Conservation (phyloP, 805 yeast species). For the Priceomyces carsonii region DNA sequence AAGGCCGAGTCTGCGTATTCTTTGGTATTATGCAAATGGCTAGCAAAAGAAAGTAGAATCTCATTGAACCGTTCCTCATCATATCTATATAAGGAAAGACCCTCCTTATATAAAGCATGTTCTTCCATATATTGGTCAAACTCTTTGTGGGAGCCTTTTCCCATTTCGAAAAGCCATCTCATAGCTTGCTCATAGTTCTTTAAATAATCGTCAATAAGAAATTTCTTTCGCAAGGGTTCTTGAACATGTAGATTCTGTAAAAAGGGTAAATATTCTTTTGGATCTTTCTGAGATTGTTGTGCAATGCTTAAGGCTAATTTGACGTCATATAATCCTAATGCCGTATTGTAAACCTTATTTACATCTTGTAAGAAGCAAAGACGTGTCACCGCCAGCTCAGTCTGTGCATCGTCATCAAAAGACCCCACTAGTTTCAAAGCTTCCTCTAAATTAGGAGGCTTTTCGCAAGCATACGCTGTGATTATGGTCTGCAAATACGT, state of each 20-base stretch:
- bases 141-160: conserved; percentile 45
- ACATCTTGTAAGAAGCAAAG: conserved; percentile 90
- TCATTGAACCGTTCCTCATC: conserved; percentile 53
- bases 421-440: conserved; percentile 68
- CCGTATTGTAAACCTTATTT: conserved; percentile 72
- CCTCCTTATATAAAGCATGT: conserved; percentile 70
- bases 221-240: conserved; percentile 63
- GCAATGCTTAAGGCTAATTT: conserved; percentile 81
- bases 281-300: conserved; percentile 96
- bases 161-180: conserved; percentile 56
- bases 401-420: conserved; percentile 45
- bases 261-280: conserved; percentile 94
- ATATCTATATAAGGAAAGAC: conserved; percentile 62
- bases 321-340: conserved; percentile 81
- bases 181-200: conserved; percentile 70
- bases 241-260: conserved; percentile 75
- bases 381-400: conserved; percentile 69
- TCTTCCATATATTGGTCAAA: conserved; percentile 65
- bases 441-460: conserved; percentile 78
- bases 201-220: conserved; percentile 77
- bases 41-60: conserved; percentile 65
- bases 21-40: conserved; percentile 53
- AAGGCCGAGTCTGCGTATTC: conserved; percentile 75
- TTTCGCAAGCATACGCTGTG: conserved; percentile 90
- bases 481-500: conserved; percentile 74